Base-by-base conservation (phyloP, 495 filamentous ascomycete species). In the Penicillium canariense region DNA sequence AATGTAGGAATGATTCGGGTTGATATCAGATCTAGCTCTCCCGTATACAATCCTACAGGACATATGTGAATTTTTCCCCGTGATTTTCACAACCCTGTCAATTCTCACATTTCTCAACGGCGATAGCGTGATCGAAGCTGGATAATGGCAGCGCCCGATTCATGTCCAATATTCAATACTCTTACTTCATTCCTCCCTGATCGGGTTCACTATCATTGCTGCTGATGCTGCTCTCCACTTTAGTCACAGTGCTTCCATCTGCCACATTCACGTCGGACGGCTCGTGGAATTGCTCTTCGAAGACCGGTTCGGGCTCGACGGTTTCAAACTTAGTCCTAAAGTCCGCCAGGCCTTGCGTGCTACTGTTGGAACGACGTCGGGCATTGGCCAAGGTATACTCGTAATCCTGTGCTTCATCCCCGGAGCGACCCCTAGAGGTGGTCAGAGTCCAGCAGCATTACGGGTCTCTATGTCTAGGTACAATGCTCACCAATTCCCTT, bases 351-450 rank as follows among this genome's bases (percentile, higher is more conserved):
- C 80, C 83, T 55, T 87, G 78, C 50, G 82, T 81, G 74, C 86
- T 92, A 73, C 86, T 92, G 75, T 96, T 97, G 67, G 90, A 93
- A 61, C 88, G 92, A 70, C 93, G 93, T 57, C 93, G 90, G 32
- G 90, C 79, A 63, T 96, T 95, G 75, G 79, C 79, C 50, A 93
- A 82, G 63, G 85, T 91, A 76, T 90, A 95, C 23, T 77, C 75
- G 57, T 86, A 85, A 62, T 95, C 90, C 55, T 91, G 80, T 35
- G 89, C 76, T 74, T 97, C 93, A 38, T 88, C 88, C 36, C 91
- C 94, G 35, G 81, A 80, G 50, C 80, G 81, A 59, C 93, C 93
- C 93, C 93, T 96, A 53, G 25, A 10, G 5, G 28, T 32, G 9
- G 15, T 1, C 18, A 0, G 22, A 15, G 12, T 22, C 46, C 10